phyloP scores from a whole-genome alignment of 2,329 filamentous ascomycete species.

The Penicillium sp. region DNA sequence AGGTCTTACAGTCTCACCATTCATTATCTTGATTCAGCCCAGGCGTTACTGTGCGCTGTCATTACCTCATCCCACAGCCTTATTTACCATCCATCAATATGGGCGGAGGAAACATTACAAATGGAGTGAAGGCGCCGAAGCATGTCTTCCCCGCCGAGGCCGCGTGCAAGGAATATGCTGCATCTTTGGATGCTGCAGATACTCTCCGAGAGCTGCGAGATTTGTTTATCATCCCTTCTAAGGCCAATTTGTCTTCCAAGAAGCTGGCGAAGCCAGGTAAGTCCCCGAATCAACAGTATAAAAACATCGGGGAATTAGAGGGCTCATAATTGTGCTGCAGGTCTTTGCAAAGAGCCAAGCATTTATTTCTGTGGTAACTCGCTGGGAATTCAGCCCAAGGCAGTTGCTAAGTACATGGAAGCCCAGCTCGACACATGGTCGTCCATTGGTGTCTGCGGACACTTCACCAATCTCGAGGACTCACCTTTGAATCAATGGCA shows the following conservation, averaged over 20 bases:
- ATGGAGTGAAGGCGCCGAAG: constrained; percentile 21
- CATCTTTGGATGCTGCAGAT: constrained; percentile 61
- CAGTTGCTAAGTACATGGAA: constrained; percentile 63
- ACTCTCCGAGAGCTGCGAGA: constrained; percentile 61
- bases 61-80: neutral
- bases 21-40: neutral
- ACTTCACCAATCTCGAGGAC: constrained; percentile 69
- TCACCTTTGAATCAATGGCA: constrained; percentile 73
- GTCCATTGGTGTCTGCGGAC: constrained; percentile 76
- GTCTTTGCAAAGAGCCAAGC: constrained; percentile 37
- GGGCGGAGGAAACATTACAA: constrained; percentile 6
- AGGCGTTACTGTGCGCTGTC: neutral
- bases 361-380: constrained; percentile 91
- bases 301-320: neutral
- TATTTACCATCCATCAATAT: constrained; percentile 5
- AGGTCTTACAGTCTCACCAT: constrained; percentile 8
- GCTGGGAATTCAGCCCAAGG: constrained; percentile 76
- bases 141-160: constrained; percentile 33
- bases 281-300: neutral
- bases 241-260: constrained; percentile 66
- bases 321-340: constrained; percentile 18
- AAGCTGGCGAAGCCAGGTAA: constrained; percentile 50
- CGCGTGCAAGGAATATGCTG: constrained; percentile 38
- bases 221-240: constrained; percentile 77
- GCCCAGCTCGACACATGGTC: constrained; percentile 81